Base-by-base conservation (phyloP, 805 yeast genomes). In the Pachysolen tannophilus region DNA sequence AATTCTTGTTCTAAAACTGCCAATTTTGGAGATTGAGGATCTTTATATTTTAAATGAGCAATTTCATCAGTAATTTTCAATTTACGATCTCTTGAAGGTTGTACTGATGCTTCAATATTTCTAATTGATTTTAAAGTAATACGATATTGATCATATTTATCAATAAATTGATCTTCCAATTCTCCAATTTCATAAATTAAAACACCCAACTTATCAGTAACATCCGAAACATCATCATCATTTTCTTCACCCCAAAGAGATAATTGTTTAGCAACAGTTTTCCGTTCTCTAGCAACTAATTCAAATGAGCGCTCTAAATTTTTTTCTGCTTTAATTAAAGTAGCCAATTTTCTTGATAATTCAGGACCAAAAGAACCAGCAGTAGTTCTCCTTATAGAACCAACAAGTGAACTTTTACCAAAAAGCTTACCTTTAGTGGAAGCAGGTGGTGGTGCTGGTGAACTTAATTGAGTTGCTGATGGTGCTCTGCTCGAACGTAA, bases 401-500 rank as follows among this genome's bases (percentile, higher is more conserved):
- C 70, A 31, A 69, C 63, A 52, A 72, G 57, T 11, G 75, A 69
- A 38, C 88, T 86, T 60, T 78, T 78, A 54, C 97, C 97, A 54
- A 92, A 90, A 67, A 88, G 90, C 54, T 79, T 78, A 50, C 70
- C 52, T 68, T 86, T 86, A 53, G 97, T 82, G 36, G 95, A 67
- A 21, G 96, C 78, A 28, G 95, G 80, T 46, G 97, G 97, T 32
- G 97, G 97, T 37, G 94, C 90, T 23, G 97, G 97, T 33, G 83
- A 73, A 59, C 82, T 88, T 63, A 90, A 64, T 65, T 90, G 96
- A 47, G 95, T 76, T 41, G 97, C 97, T 39, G 98, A 88, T 43
- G 98, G 98, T 26, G 97, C 97, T 64, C 95, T 83, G 38, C 81
- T 61, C 51, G 87, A 79, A 76, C 98, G 87, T 65, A 90, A 72